These are phyloP conservation scores for Geoglossum cookeanum DNA, from an alignment of 2,329 filamentous ascomycete species.

Conservation along the genomic window DNA sequence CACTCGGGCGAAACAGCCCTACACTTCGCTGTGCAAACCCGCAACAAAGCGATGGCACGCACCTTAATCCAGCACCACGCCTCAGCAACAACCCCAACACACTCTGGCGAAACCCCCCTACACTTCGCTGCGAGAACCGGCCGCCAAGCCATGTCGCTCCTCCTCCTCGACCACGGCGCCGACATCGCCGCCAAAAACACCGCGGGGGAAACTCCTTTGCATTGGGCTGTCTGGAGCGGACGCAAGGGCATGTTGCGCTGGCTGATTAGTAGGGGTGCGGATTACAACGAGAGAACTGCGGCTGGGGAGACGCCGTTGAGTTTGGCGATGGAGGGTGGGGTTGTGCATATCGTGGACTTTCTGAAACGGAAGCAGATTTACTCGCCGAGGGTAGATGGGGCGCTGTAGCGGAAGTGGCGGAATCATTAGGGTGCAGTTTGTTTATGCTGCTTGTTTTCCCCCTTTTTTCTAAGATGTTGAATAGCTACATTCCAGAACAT, in stretches of 20 bases:
- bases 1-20: not conserved
- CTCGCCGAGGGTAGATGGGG: too few relatives aligned
- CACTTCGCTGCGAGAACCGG: not conserved
- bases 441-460: too few relatives aligned
- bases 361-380: too few relatives aligned
- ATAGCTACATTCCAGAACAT: too few relatives aligned
- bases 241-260: not conserved
- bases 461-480: too few relatives aligned
- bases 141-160: not conserved
- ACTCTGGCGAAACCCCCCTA: not conserved
- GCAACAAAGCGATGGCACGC: not conserved
- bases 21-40: not conserved
- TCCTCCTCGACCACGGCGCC: not conserved
- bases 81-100: not conserved
- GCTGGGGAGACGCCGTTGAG: not conserved
- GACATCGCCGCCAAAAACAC: not conserved
- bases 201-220: conserved; percentile 2
- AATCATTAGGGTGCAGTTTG: too few relatives aligned
- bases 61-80: not conserved
- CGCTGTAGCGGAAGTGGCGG: too few relatives aligned
- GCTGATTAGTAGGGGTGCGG: not conserved
- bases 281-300: not conserved
- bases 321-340: not conserved
- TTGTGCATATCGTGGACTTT: too few relatives aligned
- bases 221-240: not conserved